These are phyloP conservation scores for Teratosphaeria nubilosa DNA, from an alignment of 2,329 filamentous ascomycete genomes.

Conservation along the genomic window DNA sequence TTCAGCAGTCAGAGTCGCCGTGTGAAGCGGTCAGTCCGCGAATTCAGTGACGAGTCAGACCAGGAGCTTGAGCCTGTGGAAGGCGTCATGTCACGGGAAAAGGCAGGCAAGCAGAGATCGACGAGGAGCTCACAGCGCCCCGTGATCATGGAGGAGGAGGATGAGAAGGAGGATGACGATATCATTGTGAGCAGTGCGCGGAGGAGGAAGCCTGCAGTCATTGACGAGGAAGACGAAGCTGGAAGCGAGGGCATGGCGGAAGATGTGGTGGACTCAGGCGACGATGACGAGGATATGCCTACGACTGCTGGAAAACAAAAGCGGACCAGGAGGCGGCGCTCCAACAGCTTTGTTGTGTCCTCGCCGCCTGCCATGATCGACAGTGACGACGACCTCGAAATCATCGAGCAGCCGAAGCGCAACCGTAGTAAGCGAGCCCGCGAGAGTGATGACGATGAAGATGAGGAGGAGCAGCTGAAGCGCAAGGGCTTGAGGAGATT, in stretches of 20 bases:
- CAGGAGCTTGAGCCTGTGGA: constrained; percentile 8
- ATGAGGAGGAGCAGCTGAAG: constrained; percentile 7
- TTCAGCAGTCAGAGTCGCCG: constrained; percentile 16
- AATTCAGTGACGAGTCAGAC: constrained; percentile 15
- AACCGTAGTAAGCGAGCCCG: constrained; percentile 8
- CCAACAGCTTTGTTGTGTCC: constrained; percentile 17
- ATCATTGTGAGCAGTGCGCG: neutral
- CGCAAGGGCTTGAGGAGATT: constrained; percentile 8
- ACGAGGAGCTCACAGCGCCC: constrained; percentile 7
- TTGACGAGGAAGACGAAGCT: constrained; percentile 1
- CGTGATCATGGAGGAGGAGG: constrained; percentile 5
- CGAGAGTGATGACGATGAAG: constrained; percentile 12
- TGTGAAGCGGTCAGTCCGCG: constrained; percentile 2
- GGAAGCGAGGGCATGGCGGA: constrained; percentile 7
- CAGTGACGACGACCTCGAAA: constrained; percentile 23
- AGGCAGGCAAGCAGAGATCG: neutral
- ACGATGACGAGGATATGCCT: constrained; percentile 19
- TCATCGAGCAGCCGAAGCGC: constrained; percentile 11
- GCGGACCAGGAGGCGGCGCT: constrained; percentile 8
- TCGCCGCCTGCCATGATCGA: constrained; percentile 13
- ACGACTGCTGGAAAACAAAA: constrained; percentile 18
- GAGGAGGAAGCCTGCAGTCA: neutral
- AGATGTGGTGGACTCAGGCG: neutral
- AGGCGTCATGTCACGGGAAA: neutral
- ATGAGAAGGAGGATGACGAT: constrained; percentile 9